phyloP scores from a whole-genome alignment of 192 early-diverging fungal species.

The Pecoramyces ruminantium region DNA sequence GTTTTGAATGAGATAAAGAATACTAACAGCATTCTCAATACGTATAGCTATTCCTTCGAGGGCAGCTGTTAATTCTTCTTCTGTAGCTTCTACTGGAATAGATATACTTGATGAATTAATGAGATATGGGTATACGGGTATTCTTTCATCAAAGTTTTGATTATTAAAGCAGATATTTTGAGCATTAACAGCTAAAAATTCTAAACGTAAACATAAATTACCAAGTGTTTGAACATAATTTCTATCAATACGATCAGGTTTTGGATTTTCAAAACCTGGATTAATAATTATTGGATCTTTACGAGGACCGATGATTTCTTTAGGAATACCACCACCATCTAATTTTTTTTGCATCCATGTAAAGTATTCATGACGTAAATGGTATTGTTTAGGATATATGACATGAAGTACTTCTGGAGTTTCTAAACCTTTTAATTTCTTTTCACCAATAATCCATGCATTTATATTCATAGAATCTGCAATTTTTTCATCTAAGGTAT shows the following conservation, averaged over 20 bases:
- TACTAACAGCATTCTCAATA: conserved; percentile 40
- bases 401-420: conserved; percentile 60
- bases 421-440: conserved; percentile 74
- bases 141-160: not conserved
- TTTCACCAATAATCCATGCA: conserved; percentile 60
- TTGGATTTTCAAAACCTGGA: not conserved
- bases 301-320: not conserved
- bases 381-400: conserved; percentile 21
- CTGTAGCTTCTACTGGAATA: conserved; percentile 21
- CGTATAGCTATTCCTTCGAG: not conserved
- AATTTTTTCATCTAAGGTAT: conserved; percentile 37
- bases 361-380: conserved; percentile 10
- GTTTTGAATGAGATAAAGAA: conserved; percentile 29
- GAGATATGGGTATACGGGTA: conserved; percentile 1
- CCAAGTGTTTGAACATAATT: conserved; percentile 21
- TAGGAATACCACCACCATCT: no score
- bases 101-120: conserved; percentile 13
- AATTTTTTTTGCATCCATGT: conserved; percentile 12
- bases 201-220: conserved; percentile 35
- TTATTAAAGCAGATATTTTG: conserved; percentile 10
- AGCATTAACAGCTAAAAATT: conserved; percentile 22
- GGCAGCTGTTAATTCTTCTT: conserved; percentile 13
- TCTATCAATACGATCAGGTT: conserved; percentile 17
- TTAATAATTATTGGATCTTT: no score
- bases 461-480: conserved; percentile 33